Conservation (phyloP, 352 stramenopile genomes). For the Phytophthora multivora region DNA sequence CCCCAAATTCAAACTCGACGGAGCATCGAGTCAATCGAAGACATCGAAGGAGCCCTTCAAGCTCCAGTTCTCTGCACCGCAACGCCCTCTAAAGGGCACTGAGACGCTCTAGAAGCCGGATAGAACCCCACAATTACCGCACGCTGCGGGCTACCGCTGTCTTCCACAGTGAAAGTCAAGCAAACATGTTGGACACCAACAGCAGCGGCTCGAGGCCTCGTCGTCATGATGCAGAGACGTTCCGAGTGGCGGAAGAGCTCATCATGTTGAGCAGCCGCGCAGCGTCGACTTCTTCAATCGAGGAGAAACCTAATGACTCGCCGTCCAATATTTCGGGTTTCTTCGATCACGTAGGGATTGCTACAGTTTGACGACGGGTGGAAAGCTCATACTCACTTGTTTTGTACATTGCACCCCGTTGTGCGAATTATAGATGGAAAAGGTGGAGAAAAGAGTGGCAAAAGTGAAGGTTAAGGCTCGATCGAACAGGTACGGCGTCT, state of each 20-base stretch:
- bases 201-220: conserved; percentile 14
- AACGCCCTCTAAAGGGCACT: too few relatives aligned
- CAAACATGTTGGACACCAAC: conserved; percentile 39
- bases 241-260: conserved; percentile 77
- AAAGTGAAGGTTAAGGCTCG: conserved; percentile 20
- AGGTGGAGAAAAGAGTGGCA: conserved; percentile 5
- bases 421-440: neutral
- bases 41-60: conserved; percentile 49
- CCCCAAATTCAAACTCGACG: conserved; percentile 35
- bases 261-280: conserved; percentile 65
- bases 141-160: neutral
- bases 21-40: conserved; percentile 46
- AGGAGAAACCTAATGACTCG: conserved; percentile 25
- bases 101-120: neutral
- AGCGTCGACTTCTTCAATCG: conserved; percentile 8
- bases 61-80: neutral
- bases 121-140: neutral
- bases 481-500: conserved; percentile 15
- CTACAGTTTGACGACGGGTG: neutral
- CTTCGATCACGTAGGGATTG: conserved; percentile 32
- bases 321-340: conserved; percentile 45
- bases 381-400: neutral
- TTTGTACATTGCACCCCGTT: neutral
- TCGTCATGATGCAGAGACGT: conserved; percentile 69
- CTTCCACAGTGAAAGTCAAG: neutral